Evolutionary conservation across 805 yeast species (phyloP).

Genomic region (Nakazawaea pomicola): DNA sequence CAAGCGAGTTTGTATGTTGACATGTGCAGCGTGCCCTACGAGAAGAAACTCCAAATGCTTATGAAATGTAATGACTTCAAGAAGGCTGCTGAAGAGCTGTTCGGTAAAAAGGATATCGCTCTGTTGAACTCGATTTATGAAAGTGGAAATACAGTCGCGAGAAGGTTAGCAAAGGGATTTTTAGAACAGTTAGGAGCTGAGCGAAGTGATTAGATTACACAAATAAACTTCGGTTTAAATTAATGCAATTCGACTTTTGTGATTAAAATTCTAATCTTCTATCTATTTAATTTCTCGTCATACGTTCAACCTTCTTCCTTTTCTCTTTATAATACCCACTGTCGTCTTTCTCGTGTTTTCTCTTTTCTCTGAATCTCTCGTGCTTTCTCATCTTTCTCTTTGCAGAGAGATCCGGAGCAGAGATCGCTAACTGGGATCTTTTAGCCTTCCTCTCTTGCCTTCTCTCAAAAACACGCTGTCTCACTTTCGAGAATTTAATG

Average conservation of each 20-base stretch:
- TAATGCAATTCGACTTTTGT: no score
- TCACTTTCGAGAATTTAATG: conserved; percentile 55
- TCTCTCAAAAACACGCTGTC: conserved; percentile 50
- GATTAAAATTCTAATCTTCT: background rate
- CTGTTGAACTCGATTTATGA: conserved; percentile 23
- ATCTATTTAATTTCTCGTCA: background rate
- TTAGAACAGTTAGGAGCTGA: conserved; percentile 11
- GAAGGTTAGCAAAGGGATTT: conserved; percentile 12
- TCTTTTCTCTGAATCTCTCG: conserved; percentile 67
- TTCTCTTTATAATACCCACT: conserved; percentile 70
- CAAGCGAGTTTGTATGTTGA: conserved; percentile 59
- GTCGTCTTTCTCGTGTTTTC: conserved; percentile 70
- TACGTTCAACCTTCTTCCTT: conserved; percentile 33
- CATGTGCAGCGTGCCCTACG: conserved; percentile 42
- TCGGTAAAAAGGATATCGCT: conserved; percentile 36
- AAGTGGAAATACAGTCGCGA: conserved; percentile 17
- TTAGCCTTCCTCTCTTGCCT: conserved; percentile 74
- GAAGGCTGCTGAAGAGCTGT: conserved; percentile 47
- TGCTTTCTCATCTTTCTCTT: conserved; percentile 73
- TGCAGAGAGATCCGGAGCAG: conserved; percentile 80
- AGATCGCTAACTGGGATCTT: conserved; percentile 69
- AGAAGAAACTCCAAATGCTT: conserved; percentile 45
- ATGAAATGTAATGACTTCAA: conserved; percentile 46
- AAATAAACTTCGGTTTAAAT: no score
- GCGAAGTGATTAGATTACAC: background rate